Conservation (phyloP, 306 rosid genomes). For the Prunus kanzakura region DNA sequence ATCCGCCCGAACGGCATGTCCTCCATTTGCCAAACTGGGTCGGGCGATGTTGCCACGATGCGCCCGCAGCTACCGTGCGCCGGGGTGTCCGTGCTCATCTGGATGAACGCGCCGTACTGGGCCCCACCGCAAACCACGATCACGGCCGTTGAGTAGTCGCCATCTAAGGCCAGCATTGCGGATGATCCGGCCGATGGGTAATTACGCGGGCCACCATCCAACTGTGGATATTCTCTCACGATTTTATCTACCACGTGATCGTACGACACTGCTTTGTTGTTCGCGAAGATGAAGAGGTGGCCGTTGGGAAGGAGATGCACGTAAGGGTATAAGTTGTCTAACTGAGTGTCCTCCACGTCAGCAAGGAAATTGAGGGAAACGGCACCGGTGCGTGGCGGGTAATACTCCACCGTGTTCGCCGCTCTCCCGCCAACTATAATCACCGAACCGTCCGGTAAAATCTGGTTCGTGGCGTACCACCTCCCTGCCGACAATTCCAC, state of each 20-base stretch:
- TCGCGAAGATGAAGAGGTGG: constrained; percentile 72
- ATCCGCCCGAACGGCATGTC: constrained; percentile 79
- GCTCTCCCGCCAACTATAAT: constrained; percentile 75
- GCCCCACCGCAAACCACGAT: constrained; percentile 85
- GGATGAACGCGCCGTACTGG: constrained; percentile 62
- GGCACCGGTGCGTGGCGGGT: constrained; percentile 59
- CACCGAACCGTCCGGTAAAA: constrained; percentile 69
- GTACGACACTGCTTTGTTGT: constrained; percentile 61
- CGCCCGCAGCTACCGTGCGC: constrained; percentile 82
- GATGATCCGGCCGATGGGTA: constrained; percentile 94
- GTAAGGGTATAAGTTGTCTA: constrained; percentile 87
- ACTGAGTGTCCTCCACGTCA: constrained; percentile 62
- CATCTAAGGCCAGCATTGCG: constrained; percentile 55
- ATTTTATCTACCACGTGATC: constrained; percentile 30
- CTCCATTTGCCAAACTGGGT: constrained; percentile 76
- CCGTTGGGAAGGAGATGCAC: constrained; percentile 85
- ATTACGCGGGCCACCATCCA: constrained; percentile 83
- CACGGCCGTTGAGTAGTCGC: constrained; percentile 52
- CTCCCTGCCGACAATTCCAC: constrained; percentile 49
- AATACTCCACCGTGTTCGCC: constrained; percentile 62
- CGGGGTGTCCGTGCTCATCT: constrained; percentile 47
- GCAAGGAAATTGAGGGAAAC: constrained; percentile 58
- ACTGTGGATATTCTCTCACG: constrained; percentile 44
- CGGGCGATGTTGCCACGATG: constrained; percentile 40
- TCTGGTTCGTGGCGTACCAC: constrained; percentile 83